phyloP scores from a whole-genome alignment of 2,329 filamentous ascomycete species.

The Colletotrichum sojae region DNA sequence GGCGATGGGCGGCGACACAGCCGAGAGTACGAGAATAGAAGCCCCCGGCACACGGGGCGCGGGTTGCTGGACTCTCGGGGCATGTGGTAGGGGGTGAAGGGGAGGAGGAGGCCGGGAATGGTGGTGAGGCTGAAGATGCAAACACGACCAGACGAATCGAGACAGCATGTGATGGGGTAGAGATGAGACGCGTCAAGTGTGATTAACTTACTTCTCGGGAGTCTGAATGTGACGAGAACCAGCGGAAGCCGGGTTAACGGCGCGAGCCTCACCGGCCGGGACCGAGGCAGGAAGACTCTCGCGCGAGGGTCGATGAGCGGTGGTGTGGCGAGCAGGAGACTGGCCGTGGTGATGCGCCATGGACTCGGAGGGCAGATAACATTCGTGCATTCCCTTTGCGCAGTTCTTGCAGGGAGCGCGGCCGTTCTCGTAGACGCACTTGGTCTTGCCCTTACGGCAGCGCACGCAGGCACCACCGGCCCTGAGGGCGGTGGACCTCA shows the following conservation, averaged over 20 bases:
- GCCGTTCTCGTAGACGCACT: slow-evolving; percentile 75
- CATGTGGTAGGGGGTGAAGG: slow-evolving; percentile 15
- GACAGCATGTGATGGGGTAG: slow-evolving; percentile 6
- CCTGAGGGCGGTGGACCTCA: slow-evolving; percentile 71
- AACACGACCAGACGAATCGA: slow-evolving; percentile 1
- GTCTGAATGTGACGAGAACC: slow-evolving; percentile 63
- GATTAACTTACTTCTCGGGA: slow-evolving; percentile 68
- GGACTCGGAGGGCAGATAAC: slow-evolving; percentile 73
- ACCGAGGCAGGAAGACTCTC: slow-evolving; percentile 69
- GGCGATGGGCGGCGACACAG: slow-evolving; percentile 35
- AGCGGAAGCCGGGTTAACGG: slow-evolving; percentile 60
- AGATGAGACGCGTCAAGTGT: not conserved
- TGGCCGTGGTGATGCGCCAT: slow-evolving; percentile 73
- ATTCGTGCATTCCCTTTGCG: slow-evolving; percentile 75
- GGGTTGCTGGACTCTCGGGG: slow-evolving; percentile 3
- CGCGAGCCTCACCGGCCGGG: slow-evolving; percentile 57
- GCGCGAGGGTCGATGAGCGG: slow-evolving; percentile 65
- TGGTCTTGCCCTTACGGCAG: slow-evolving; percentile 76
- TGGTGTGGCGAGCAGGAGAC: slow-evolving; percentile 65
- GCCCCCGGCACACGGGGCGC: slow-evolving; percentile 29
- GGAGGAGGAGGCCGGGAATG: slow-evolving; percentile 12
- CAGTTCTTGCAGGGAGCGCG: slow-evolving; percentile 75
- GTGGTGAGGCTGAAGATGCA: slow-evolving; percentile 20
- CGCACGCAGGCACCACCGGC: slow-evolving; percentile 74
- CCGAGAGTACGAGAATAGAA: slow-evolving; percentile 37